A percentile compares a stretch with the other conserved stretches of the same genome.
These are phyloP conservation scores for Sugiyamaella japonica DNA, from an alignment of 1,139 yeast species.

Conservation along the genomic window DNA sequence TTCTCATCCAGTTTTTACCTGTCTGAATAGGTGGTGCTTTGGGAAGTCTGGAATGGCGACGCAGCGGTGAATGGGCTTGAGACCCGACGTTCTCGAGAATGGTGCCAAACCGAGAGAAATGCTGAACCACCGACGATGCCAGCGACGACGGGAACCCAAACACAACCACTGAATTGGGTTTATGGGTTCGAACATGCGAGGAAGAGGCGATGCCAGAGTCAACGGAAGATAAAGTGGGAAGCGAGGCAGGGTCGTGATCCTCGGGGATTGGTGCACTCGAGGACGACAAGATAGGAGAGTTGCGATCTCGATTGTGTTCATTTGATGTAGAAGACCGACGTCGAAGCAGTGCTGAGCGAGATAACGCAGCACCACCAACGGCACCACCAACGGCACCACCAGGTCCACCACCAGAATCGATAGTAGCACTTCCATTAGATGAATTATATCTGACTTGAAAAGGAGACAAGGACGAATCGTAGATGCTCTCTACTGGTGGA, in stretches of 20 bases:
- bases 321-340: constrained; percentile 10
- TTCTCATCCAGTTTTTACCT: constrained; percentile 85
- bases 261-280: constrained; percentile 19
- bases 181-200: neutral
- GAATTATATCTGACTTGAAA: constrained; percentile 18
- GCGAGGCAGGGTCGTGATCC: constrained; percentile 4
- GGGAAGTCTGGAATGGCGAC: constrained; percentile 22
- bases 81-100: constrained; percentile 70
- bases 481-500: constrained; percentile 41
- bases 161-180: constrained; percentile 64
- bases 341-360: neutral
- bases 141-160: constrained; percentile 86
- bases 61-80: constrained; percentile 24
- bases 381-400: constrained; percentile 8
- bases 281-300: constrained; percentile 6
- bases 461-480: constrained; percentile 29
- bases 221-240: neutral
- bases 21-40: constrained; percentile 70
- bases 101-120: constrained; percentile 78
- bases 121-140: constrained; percentile 65
- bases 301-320: neutral
- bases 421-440: constrained; percentile 10
- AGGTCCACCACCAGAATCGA: neutral
- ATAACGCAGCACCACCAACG: neutral
- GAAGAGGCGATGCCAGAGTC: neutral